A percentile compares a stretch with the other conserved stretches of the same genome.
phyloP scores from a whole-genome alignment of 805 yeast genomes.

The Lipomyces orientalis region DNA sequence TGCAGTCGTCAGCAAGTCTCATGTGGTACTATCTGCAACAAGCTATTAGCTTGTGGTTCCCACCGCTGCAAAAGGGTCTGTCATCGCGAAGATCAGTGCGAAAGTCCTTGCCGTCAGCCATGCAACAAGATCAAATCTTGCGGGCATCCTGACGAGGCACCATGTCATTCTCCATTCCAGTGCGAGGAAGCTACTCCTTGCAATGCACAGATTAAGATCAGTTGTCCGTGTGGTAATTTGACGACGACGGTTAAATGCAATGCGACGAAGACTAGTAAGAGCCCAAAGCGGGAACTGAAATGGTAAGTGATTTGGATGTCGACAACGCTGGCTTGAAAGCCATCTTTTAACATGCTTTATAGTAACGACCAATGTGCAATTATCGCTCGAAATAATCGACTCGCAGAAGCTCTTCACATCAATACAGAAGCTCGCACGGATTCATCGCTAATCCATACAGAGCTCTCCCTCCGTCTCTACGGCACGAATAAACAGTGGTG shows the following conservation, averaged over 20 bases:
- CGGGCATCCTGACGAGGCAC: conserved; percentile 67
- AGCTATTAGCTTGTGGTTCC: conserved; percentile 53
- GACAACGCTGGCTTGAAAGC: neutral
- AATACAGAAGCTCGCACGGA: conserved; percentile 43
- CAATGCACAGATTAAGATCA: conserved; percentile 54
- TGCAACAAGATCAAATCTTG: conserved; percentile 66
- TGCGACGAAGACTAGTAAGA: conserved; percentile 48
- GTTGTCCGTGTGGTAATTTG: conserved; percentile 71
- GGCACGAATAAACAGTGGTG: conserved; percentile 72
- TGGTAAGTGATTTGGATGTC: conserved; percentile 48
- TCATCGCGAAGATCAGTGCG: conserved; percentile 66
- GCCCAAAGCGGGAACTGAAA: conserved; percentile 50
- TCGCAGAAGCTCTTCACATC: conserved; percentile 66
- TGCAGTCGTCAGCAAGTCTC: conserved; percentile 73
- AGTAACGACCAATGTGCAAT: conserved; percentile 69
- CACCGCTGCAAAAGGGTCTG: conserved; percentile 63
- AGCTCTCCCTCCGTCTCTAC: conserved; percentile 55
- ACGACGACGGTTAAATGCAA: conserved; percentile 60
- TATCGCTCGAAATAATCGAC: conserved; percentile 61
- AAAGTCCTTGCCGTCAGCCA: conserved; percentile 58
- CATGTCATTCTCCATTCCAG: conserved; percentile 64
- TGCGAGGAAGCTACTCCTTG: conserved; percentile 57
- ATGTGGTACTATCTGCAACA: conserved; percentile 70
- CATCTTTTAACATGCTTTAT: neutral
- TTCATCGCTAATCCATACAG: conserved; percentile 50